These are phyloP conservation scores for Beauveria australis DNA, from an alignment of 2,329 filamentous ascomycete species.

Conservation along the genomic window DNA sequence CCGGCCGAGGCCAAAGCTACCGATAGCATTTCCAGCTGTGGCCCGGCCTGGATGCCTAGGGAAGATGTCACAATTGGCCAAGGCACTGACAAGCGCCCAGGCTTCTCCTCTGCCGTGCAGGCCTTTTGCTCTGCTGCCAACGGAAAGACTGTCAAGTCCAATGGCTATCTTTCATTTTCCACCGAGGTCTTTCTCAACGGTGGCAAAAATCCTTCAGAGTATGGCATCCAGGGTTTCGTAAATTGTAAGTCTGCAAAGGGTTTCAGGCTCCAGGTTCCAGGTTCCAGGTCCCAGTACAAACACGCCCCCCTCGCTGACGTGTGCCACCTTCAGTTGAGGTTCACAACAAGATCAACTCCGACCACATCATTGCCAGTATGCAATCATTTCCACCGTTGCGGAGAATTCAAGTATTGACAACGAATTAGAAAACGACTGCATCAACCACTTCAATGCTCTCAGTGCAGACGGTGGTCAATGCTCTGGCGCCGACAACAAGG, in stretches of 20 bases:
- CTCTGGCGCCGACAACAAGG: conserved; percentile 14
- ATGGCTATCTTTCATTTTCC: conserved; percentile 13
- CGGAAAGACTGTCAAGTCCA: conserved; percentile 12
- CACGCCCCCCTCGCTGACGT: neutral
- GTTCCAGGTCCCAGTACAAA: neutral
- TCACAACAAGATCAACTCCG: conserved; percentile 14
- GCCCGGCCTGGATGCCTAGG: conserved; percentile 15
- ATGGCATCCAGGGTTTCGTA: conserved; percentile 15
- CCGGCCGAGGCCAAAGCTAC: conserved; percentile 8
- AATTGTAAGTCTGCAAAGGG: conserved; percentile 11
- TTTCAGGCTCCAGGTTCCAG: neutral
- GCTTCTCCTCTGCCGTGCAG: conserved; percentile 13
- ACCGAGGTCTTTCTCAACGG: conserved; percentile 15
- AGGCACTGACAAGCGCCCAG: conserved; percentile 13
- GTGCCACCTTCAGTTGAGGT: conserved; percentile 12
- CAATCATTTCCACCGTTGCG: neutral
- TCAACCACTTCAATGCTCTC: conserved; percentile 11
- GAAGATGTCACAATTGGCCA: conserved; percentile 14
- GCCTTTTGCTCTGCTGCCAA: conserved; percentile 14
- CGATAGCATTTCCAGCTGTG: conserved; percentile 16
- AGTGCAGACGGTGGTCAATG: conserved; percentile 14
- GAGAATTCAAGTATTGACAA: neutral
- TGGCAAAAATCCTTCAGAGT: conserved; percentile 12
- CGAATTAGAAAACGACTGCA: neutral
- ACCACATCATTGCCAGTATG: conserved; percentile 14